Base-by-base conservation (phyloP, 208 protist genomes). In the Crithidia mellificae region DNA sequence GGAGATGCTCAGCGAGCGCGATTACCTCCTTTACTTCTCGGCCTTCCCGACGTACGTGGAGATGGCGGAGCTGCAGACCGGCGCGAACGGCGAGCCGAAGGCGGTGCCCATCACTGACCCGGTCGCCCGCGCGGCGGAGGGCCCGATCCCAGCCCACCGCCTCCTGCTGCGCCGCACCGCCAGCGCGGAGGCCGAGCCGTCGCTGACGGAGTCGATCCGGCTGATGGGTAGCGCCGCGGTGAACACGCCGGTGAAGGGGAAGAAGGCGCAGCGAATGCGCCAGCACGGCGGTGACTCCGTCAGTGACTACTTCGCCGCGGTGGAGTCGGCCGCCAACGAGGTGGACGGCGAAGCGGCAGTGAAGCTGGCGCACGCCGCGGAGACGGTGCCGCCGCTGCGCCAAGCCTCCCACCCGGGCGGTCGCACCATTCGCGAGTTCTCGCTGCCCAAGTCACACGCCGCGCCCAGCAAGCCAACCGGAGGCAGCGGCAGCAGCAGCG, bases 131-230 rank as follows among this genome's bases (percentile, higher is more conserved):
- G 87, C 87, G 1, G 78, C 86, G 32, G 57, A 70, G 12, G 61
- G 59, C 4, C 73, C 81, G 7, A 83, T 95, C 46, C 81, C 88
- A 5, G 49, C 80, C 17, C 85, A 80, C 6, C 81, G 80, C 32
- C 85, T 96, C 58, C 78, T 96, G 47, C 78, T 96, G 46, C 91
- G 91, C 12, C 83, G 91, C 61, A 78, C 68, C 36, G 53, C 78
- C 0, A 58, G 65, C 29, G 79, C 79, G 41, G 80, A 87, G 14
- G 85, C 82, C 20, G 88, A 96, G 83, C 80, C 87, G n/a, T 96
- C 91, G 20, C 44, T 96, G 19, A 96, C 91, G 2, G 91, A 96
- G 79, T 81, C 86, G 36, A 87, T 96, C 54, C 85, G 91, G 12
- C 83, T 96, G 6, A 93, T 94, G 86, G 91, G 91, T 27, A 72